A percentile compares a stretch with the other conserved stretches of the same genome.
These are phyloP conservation scores for Hypocrella siamensis DNA, from an alignment of 2,329 filamentous ascomycete genomes.

Conservation along the genomic window DNA sequence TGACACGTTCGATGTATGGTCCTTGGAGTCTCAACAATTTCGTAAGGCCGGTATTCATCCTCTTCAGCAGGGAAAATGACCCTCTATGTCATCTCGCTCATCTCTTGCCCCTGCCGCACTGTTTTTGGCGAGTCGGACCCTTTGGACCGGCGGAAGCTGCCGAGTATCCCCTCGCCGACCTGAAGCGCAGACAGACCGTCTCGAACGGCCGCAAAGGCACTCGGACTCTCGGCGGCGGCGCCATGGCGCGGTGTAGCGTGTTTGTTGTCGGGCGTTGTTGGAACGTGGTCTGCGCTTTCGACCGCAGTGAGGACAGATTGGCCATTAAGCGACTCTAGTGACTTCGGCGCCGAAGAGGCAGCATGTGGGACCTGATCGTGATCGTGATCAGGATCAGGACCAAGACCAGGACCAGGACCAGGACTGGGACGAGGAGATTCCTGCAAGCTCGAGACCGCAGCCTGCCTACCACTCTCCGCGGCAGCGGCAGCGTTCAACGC, in stretches of 20 bases:
- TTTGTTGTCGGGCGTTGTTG: slow-evolving; percentile 27
- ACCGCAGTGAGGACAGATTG: slow-evolving; percentile 43
- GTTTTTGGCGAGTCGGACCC: slow-evolving; percentile 8
- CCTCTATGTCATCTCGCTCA: slow-evolving; percentile 30
- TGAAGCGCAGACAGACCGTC: slow-evolving; percentile 32
- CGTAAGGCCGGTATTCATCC: slow-evolving; percentile 14
- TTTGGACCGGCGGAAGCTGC: slow-evolving; percentile 14
- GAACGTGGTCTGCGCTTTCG: slow-evolving; percentile 38
- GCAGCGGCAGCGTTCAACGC: slow-evolving; percentile 38
- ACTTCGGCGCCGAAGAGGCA: slow-evolving; percentile 23
- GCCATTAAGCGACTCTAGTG: slow-evolving; percentile 21
- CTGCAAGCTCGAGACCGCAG: slow-evolving; percentile 19
- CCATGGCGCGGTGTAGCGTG: slow-evolving; percentile 25
- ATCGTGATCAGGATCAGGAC: too few relatives aligned
- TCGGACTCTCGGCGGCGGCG: slow-evolving; percentile 26
- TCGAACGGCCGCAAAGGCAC: slow-evolving; percentile 28
- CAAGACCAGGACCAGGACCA: slow-evolving; percentile 8
- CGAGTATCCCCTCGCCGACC: slow-evolving; percentile 30
- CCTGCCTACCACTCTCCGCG: slow-evolving; percentile 25
- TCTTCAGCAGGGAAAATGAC: slow-evolving; percentile 20
- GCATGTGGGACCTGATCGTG: too few relatives aligned
- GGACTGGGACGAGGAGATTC: slow-evolving; percentile 10
- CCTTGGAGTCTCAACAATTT: slow-evolving; percentile 14
- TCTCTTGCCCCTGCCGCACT: slow-evolving; percentile 21
- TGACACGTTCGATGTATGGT: slow-evolving; percentile 6